A percentile compares a stretch with the other conserved stretches of the same genome.
phyloP scores from a whole-genome alignment of 192 early-diverging fungal species.

The Allomyces javanicus region DNA sequence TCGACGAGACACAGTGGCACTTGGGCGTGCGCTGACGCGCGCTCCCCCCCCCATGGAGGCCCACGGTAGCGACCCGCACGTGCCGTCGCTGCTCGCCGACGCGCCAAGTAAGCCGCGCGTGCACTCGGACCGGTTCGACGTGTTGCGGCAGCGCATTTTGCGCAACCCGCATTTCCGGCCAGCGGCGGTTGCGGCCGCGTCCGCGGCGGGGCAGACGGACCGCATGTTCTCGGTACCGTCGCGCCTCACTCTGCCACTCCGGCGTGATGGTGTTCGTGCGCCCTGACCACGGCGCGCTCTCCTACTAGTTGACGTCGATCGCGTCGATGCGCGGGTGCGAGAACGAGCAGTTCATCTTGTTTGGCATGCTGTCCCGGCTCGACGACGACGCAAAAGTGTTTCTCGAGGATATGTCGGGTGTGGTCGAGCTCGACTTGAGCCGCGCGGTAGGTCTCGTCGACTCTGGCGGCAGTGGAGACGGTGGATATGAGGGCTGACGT shows the following conservation, averaged over 20 bases:
- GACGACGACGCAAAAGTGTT: constrained; percentile 40
- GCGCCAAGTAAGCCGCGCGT: constrained; percentile 42
- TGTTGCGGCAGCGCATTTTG: constrained; percentile 57
- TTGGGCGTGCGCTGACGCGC: neutral
- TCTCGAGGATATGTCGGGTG: constrained; percentile 65
- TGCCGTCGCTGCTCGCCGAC: constrained; percentile 26
- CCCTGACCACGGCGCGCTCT: constrained; percentile 2
- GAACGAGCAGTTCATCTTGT: constrained; percentile 44
- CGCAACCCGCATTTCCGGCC: constrained; percentile 60
- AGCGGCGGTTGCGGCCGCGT: constrained; percentile 29
- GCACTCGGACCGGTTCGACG: constrained; percentile 56
- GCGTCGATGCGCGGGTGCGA: constrained; percentile 57
- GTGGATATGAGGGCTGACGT: neutral
- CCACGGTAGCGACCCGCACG: constrained; percentile 8
- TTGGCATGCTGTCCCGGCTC: constrained; percentile 74
- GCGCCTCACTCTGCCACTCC: neutral
- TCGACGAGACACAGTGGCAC: neutral
- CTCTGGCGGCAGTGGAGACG: neutral
- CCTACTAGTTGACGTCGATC: constrained; percentile 19
- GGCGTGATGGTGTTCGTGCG: neutral
- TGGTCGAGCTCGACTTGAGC: constrained; percentile 52
- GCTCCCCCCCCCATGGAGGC: neutral
- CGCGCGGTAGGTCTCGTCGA: constrained; percentile 18
- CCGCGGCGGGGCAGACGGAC: neutral
- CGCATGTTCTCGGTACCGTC: neutral